Base-by-base conservation (phyloP, 106 monocot genomes). In the Dendrobium chrysotoxum region DNA sequence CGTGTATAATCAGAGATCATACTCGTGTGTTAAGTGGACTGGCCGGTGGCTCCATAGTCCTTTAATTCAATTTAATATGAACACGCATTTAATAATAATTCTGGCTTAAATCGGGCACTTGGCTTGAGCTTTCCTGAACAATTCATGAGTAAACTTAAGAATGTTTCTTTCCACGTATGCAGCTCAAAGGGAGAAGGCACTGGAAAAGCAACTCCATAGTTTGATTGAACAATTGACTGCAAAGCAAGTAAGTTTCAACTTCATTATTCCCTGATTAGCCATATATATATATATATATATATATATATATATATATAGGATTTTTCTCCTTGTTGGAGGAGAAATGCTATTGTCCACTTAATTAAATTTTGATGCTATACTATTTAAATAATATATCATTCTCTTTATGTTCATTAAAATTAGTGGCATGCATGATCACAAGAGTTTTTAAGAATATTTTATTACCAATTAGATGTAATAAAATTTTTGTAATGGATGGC, bases 221-320 rank as follows among this genome's bases (percentile, higher is more conserved):
- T 78, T 95, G n/a, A 83, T 92, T 74, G 95, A 92, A 80, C 95
- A 95, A 77, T 79, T 95, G 68, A 95, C 90, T 47, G 67, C 88
- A 77, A 95, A 95, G 75, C 92, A 95, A 80, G 95, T 91, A 15
- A 73, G 85, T 86, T 40, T 39, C 15, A 53, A 18, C 53, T 31
- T 47, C 16, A 25, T 11, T 17, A 28, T 53, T 73, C 55, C 12
- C 13, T 50, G 50, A 50, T 50, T 13, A n/a, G n/a, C n/a, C n/a
- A 12, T 13, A 11, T 15, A 10, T 46, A 7, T 46, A 7, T 4
- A 7, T 46, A 7, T 46, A 12, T 46, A 10, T n/a, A n/a, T n/a
- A 12, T 13, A 11, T 15, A 10, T 46, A 7, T 46, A 7, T 4
- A 7, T 46, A 7, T 46, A 12, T 46, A 10, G 11, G 46, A 46